Percentiles rank a stretch among this genome's conserved stretches.
Evolutionary conservation across 345 rosid species (phyloP).

Genomic region (Kandelia obovata): DNA sequence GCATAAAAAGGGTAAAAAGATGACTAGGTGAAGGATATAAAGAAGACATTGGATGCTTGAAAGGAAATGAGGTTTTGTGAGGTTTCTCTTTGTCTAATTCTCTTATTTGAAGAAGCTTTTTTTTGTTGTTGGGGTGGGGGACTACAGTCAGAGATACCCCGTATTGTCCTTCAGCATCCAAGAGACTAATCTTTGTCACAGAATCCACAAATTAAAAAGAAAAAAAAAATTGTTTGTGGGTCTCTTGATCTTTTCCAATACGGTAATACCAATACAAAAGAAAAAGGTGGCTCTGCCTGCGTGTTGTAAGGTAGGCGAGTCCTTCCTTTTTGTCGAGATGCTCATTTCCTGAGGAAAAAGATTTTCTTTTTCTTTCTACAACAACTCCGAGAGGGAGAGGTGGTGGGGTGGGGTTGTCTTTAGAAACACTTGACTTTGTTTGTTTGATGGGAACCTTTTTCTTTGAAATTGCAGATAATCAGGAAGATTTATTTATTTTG

Average conservation of each 20-base stretch:
- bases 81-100: slow-evolving; percentile 43
- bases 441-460: slow-evolving; percentile 19
- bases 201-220: slow-evolving; percentile 36
- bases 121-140: background rate
- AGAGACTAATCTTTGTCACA: slow-evolving; percentile 41
- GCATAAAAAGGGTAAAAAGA: slow-evolving; percentile 72
- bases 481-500: slow-evolving; percentile 14
- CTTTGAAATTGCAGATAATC: slow-evolving; percentile 30
- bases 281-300: slow-evolving; percentile 10
- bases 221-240: background rate
- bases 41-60: slow-evolving; percentile 44
- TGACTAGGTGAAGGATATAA: slow-evolving; percentile 20
- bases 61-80: slow-evolving; percentile 40
- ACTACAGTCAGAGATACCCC: slow-evolving; percentile 23
- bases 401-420: background rate
- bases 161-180: slow-evolving; percentile 36
- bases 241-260: slow-evolving; percentile 26
- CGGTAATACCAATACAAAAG: slow-evolving; percentile 21
- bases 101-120: slow-evolving; percentile 7
- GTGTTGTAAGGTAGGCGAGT: slow-evolving; percentile 20
- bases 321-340: slow-evolving; percentile 33
- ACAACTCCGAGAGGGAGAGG: background rate
- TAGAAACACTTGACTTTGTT: slow-evolving; percentile 16
- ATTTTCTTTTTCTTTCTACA: slow-evolving; percentile 18
- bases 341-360: slow-evolving; percentile 13